Evolutionary conservation across 495 filamentous ascomycete genomes (phyloP), one percentile per base, ranked within the genome.

Genomic region (Hypoxylon rickii): DNA sequence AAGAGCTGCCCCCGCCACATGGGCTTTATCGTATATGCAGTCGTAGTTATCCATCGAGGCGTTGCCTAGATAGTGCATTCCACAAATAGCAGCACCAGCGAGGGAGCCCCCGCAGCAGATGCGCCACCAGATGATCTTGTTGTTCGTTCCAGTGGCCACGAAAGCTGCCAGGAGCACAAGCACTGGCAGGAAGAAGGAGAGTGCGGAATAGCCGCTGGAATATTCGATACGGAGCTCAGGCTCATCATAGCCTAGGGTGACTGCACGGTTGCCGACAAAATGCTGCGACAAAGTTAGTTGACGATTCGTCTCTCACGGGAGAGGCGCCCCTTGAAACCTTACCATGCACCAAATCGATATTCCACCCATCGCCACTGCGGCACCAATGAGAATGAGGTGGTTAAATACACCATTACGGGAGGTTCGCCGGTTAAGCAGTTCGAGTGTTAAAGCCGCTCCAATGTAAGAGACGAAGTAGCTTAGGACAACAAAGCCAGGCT

Each of bases 51-150:
- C 73, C 58, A 94, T 92, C 26, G 91, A 89, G 10, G 86, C 79
- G 63, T 95, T 89, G 19, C 90, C 90, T 37, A 95, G 73, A 60
- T 96, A 96, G 66, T 96, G 89, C 92, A 96, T 96, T 3, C 86
- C 92, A 47, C 87, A 88, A 45, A 95, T 85, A 15, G 88, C 82
- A 2, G 81, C 71, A 5, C 92, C 92, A 0, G 86, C 84, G 34
- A 91, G 70, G 3, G 82, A 51, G 0, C 91, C 90, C 19, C 85
- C 86, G 0, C 79, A 55, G n/a, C 73, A 37, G 12, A 89, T 79
- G 8, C 85, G 81, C 65, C 79, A 58, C 66, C 82, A 79, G 22
- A 74, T 79, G 10, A 87, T 73, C 21, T 65, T 74, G 32, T 80
- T 80, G 51, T 79, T 79, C 20, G 76, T 75, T 17, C 81, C 84